Conservation (phyloP, 208 protist genomes). For the Wallacemonas sp. region DNA sequence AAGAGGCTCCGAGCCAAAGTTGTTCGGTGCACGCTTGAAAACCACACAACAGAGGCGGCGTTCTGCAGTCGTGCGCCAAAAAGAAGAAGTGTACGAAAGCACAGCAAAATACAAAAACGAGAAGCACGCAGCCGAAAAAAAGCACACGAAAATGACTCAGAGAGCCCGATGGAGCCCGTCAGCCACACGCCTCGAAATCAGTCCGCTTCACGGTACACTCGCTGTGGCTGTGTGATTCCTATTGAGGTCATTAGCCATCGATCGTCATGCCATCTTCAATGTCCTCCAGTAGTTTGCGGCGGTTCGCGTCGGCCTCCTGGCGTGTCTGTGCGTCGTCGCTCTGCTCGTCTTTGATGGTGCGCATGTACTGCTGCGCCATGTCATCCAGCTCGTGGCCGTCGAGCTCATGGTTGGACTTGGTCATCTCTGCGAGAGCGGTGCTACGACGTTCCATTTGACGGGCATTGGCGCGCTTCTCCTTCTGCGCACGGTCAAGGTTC, state of each 20-base stretch:
- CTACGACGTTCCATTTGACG: conserved; percentile 66
- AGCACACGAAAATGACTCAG: too few relatives aligned
- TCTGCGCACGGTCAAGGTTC: conserved; percentile 88
- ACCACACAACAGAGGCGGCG: too few relatives aligned
- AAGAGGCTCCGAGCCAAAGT: too few relatives aligned
- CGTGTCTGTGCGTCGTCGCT: conserved; percentile 24
- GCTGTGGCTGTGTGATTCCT: too few relatives aligned
- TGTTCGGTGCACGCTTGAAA: too few relatives aligned
- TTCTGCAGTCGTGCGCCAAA: too few relatives aligned
- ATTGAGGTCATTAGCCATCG: conserved; percentile 35
- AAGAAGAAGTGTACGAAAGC: too few relatives aligned
- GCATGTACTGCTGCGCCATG: conserved; percentile 50
- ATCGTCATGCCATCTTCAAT: conserved; percentile 80
- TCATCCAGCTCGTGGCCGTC: conserved; percentile 45
- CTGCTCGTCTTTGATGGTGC: conserved; percentile 45
- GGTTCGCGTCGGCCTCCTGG: conserved; percentile 43
- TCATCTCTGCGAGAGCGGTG: conserved; percentile 49
- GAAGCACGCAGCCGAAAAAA: too few relatives aligned
- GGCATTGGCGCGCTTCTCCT: conserved; percentile 75
- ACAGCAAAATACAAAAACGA: too few relatives aligned
- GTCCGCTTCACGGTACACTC: too few relatives aligned
- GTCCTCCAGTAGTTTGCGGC: conserved; percentile 68
- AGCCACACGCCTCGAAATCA: too few relatives aligned
- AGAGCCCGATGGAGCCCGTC: too few relatives aligned
- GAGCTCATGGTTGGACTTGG: conserved; percentile 19